Conservation (phyloP, 768 basidiomycete species). For the Obba rivulosa region DNA sequence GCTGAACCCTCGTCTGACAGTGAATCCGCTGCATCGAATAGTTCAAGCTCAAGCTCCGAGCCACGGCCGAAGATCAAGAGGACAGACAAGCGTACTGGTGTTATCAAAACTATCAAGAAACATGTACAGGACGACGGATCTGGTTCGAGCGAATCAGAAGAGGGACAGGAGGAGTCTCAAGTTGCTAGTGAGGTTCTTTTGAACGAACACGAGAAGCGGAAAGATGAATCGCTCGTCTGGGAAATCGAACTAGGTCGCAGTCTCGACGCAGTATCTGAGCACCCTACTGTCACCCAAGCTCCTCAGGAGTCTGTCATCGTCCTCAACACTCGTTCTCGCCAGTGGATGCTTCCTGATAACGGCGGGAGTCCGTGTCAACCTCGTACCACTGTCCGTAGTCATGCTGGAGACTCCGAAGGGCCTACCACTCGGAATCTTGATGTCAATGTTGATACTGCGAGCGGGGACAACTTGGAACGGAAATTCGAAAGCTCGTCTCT, state of each 20-base stretch:
- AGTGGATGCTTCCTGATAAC: conserved; percentile 19
- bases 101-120: background rate
- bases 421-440: too few species aligned
- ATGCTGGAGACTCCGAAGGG: background rate
- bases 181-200: too few species aligned
- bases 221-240: conserved; percentile 43
- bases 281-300: background rate
- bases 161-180: too few species aligned
- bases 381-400: background rate
- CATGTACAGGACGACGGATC: background rate
- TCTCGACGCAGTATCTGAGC: conserved; percentile 12
- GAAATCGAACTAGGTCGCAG: conserved; percentile 39
- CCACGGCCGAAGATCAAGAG: background rate
- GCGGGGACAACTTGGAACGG: too few species aligned
- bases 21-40: background rate
- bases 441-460: background rate
- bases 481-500: conserved; percentile 26
- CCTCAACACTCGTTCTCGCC: conserved; percentile 28
- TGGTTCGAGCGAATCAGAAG: too few species aligned
- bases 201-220: background rate
- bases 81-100: too few species aligned
- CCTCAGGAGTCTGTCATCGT: conserved; percentile 27
- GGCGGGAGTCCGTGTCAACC: too few species aligned
- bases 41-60: background rate
- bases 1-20: too few species aligned